Evolutionary conservation across 345 rosid species (phyloP).

Genomic region (Ceriops decandra): DNA sequence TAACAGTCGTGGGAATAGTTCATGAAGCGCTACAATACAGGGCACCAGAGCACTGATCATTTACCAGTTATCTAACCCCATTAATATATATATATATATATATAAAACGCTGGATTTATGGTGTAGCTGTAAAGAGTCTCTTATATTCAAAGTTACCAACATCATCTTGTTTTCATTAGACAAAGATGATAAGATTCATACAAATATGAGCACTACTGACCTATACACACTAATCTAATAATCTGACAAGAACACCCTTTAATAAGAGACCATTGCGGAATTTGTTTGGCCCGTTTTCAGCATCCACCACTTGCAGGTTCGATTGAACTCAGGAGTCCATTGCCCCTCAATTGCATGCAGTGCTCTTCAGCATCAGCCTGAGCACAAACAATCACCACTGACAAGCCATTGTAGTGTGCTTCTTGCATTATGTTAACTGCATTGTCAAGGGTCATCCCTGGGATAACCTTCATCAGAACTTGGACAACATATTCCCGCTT

Average conservation of each 20-base stretch:
- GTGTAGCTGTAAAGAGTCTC: neutral
- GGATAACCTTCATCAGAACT: constrained; percentile 94
- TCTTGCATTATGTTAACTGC: constrained; percentile 98
- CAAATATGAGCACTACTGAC: constrained; percentile 15
- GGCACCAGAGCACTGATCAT: no score
- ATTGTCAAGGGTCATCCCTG: constrained; percentile 89
- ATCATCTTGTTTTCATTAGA: constrained; percentile 19
- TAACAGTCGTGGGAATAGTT: no score
- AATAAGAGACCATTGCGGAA: constrained; percentile 1
- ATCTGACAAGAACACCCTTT: constrained; percentile 12
- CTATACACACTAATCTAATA: constrained; percentile 35
- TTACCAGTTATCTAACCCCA: no score
- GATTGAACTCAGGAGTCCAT: constrained; percentile 86
- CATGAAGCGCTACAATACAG: no score
- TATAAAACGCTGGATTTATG: no score
- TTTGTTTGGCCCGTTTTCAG: constrained; percentile 25
- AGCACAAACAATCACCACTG: constrained; percentile 84
- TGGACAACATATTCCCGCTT: constrained; percentile 91
- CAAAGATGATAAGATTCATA: constrained; percentile 16
- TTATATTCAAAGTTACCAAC: constrained; percentile 31
- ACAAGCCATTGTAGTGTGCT: constrained; percentile 82
- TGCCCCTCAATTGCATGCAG: constrained; percentile 93
- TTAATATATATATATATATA: no score
- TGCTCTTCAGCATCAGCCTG: constrained; percentile 95
- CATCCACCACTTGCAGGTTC: constrained; percentile 95